A percentile compares a stretch with the other conserved stretches of the same genome.
Conservation (phyloP, 129 eudicot genomes). For the Apium graveolens region DNA sequence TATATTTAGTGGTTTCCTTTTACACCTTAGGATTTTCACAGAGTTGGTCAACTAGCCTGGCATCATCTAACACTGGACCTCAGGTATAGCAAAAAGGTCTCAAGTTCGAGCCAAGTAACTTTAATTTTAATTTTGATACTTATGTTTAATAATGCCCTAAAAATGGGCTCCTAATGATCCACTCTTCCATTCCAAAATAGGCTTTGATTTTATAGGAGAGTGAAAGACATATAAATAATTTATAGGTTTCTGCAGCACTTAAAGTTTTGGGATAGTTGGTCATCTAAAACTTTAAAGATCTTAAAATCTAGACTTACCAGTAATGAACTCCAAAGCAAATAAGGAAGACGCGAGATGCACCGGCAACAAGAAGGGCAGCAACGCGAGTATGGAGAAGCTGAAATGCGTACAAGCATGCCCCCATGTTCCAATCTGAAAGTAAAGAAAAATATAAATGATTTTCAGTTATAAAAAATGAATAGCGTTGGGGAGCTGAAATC, state of each 20-base stretch:
- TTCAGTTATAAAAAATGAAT: neutral
- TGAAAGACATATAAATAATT: neutral
- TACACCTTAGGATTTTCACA: too few species aligned
- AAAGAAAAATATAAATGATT: too few species aligned
- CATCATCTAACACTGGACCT: neutral
- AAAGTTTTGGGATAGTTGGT: too few species aligned
- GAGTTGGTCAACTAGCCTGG: too few species aligned
- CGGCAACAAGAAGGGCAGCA: constrained; percentile 86
- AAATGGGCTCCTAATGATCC: too few species aligned
- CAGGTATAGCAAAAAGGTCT: neutral
- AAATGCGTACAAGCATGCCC: constrained; percentile 92
- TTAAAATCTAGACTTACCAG: constrained; percentile 48
- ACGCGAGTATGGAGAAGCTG: constrained; percentile 92
- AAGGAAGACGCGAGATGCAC: constrained; percentile 90
- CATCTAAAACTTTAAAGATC: neutral
- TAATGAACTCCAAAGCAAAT: too few species aligned
- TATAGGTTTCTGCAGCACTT: neutral
- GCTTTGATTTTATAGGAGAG: neutral
- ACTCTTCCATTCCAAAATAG: neutral
- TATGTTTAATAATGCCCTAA: too few species aligned
- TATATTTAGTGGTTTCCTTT: too few species aligned
- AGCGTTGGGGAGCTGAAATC: neutral
- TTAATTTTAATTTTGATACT: too few species aligned
- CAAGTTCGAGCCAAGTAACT: neutral
- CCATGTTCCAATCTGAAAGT: constrained; percentile 99